Conservation (phyloP, 2,329 filamentous ascomycete species). For the Nemania sp. region DNA sequence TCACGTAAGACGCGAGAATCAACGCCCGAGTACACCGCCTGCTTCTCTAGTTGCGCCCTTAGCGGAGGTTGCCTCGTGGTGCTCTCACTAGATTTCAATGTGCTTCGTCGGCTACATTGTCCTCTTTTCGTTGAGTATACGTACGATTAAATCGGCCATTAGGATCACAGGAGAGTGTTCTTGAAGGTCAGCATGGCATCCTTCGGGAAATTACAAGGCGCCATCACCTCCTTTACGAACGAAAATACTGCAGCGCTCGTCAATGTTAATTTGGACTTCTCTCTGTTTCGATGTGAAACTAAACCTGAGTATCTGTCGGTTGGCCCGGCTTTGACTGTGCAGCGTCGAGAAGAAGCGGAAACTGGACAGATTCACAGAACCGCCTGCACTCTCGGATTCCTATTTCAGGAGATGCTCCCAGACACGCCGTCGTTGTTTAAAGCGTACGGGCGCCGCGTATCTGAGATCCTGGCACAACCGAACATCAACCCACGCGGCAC, state of each 20-base stretch:
- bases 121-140: neutral
- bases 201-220: conserved; percentile 3
- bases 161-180: neutral
- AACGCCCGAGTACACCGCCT: neutral
- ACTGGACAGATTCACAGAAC: conserved; percentile 20
- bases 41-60: neutral
- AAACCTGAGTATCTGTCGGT: conserved; percentile 19
- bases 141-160: neutral
- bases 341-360: conserved; percentile 24
- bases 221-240: conserved; percentile 14
- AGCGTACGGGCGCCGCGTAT: conserved; percentile 19
- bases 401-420: conserved; percentile 23
- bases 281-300: conserved; percentile 13
- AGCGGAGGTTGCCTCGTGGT: neutral
- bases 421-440: conserved; percentile 7
- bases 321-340: conserved; percentile 7
- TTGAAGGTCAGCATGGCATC: neutral
- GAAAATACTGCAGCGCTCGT: conserved; percentile 19
- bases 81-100: neutral
- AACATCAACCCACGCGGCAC: conserved; percentile 22
- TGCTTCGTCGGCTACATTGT: neutral
- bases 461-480: conserved; percentile 18
- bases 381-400: conserved; percentile 17
- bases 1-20: neutral
- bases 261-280: conserved; percentile 22